Evolutionary conservation across 1,284 basidiomycete species (phyloP), one percentile per base, ranked within the genome.

Genomic region (Pulchroboletus neoregius): DNA sequence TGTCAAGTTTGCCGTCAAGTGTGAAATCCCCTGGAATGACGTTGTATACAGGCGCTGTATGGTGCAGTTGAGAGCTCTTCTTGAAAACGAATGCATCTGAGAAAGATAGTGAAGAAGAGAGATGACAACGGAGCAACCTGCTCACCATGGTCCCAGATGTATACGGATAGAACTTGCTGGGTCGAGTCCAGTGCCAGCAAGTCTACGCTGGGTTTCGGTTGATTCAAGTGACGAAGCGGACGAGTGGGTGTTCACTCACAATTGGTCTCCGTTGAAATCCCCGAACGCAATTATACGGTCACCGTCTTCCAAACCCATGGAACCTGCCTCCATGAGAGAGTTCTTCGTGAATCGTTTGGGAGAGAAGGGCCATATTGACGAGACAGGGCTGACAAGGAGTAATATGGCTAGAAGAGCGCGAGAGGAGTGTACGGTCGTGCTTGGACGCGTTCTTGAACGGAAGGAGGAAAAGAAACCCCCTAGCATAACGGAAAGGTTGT

Each of bases 221-320:
- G 37, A 39, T 39, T 41, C 36, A 45, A 50, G 18, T 27, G 46
- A 38, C 15, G 42, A 26, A 22, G 35, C 34, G 23, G 27, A 35
- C 27, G 33, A 45, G 32, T 4, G n/a, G 16, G 11, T 37, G 22
- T 18, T 20, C 22, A 11, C 88, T 66, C 64, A 95, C 91, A 90
- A 90, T 63, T 96, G 93, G 67, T 98, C 94, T 5, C 90, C 94
- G 64, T 97, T 85, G 66, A 92, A 94, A 70, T 99, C 95, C 24
- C 92, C 95, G 60, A 94, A 88, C 2, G 94, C 94, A 39, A 91
- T 77, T 23, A 96, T 77, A 46, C 88, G 78, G 18, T 80, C 82
- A 32, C 81, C 76, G n/a, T 73, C 72, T 31, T 76, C 75, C 15
- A 99, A 70, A 1, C 94, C 94, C 57, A 96, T 74, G 0, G 80